Evolutionary conservation across 352 stramenopile species (phyloP).

Genomic region (Pythium volutum): DNA sequence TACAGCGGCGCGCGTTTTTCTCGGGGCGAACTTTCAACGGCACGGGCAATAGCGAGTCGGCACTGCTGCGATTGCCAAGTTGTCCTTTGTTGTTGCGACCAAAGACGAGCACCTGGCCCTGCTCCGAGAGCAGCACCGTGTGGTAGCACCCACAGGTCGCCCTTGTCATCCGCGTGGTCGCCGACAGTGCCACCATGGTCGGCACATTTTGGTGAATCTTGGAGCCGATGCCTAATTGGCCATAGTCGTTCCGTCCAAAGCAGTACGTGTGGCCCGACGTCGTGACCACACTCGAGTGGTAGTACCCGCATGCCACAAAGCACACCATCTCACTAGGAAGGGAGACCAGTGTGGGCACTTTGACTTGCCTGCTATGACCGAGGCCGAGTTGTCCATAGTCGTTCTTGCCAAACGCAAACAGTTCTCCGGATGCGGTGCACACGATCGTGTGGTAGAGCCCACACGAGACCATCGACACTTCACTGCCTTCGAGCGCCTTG

Average conservation of each 20-base stretch:
- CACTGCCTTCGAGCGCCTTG: slow-evolving; percentile 62
- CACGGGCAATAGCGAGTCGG: slow-evolving; percentile 77
- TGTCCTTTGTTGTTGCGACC: slow-evolving; percentile 89
- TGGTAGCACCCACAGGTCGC: slow-evolving; percentile 87
- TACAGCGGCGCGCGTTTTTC: slow-evolving; percentile 69
- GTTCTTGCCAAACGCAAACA: slow-evolving; percentile 86
- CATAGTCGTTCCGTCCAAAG: slow-evolving; percentile 88
- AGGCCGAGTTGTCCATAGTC: slow-evolving; percentile 85
- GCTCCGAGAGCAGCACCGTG: slow-evolving; percentile 78
- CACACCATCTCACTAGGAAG: slow-evolving; percentile 70
- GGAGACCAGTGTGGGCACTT: slow-evolving; percentile 50
- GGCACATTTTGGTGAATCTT: slow-evolving; percentile 82
- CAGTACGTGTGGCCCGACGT: slow-evolving; percentile 62
- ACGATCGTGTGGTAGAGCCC: slow-evolving; percentile 85
- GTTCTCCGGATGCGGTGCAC: slow-evolving; percentile 59
- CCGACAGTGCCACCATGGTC: slow-evolving; percentile 64
- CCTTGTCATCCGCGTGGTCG: slow-evolving; percentile 65
- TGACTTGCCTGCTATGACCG: slow-evolving; percentile 75
- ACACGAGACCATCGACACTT: slow-evolving; percentile 77
- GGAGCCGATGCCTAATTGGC: slow-evolving; percentile 79
- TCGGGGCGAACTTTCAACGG: slow-evolving; percentile 79
- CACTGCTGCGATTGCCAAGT: slow-evolving; percentile 79
- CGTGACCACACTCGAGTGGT: slow-evolving; percentile 77
- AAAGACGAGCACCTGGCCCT: slow-evolving; percentile 83
- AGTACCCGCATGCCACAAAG: slow-evolving; percentile 86